phyloP scores from a whole-genome alignment of 2,329 filamentous ascomycete genomes.

The Monilinia laxa region DNA sequence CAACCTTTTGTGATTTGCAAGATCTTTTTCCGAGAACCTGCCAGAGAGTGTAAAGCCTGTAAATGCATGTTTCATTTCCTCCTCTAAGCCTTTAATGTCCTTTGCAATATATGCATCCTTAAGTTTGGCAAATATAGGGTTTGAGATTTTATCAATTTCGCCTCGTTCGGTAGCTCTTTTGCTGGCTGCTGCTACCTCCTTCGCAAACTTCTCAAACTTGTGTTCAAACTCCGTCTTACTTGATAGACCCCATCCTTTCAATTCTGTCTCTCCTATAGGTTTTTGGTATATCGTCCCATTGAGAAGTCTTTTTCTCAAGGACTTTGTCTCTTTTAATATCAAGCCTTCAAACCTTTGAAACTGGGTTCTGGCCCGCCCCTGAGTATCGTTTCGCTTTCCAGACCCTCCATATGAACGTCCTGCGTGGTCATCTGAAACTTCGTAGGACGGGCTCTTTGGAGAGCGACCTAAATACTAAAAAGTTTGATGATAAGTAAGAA shows the following conservation, averaged over 20 bases:
- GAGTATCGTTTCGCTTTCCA: background rate
- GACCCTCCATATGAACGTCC: background rate
- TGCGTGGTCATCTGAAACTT: background rate
- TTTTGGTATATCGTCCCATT: background rate
- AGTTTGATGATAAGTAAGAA: background rate
- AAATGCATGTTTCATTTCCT: conserved; percentile 67
- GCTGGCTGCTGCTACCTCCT: conserved; percentile 1
- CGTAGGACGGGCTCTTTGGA: background rate
- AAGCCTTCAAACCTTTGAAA: background rate
- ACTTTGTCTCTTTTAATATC: background rate
- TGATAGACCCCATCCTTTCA: background rate
- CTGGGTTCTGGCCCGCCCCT: background rate
- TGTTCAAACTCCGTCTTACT: background rate
- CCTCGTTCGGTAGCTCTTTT: conserved; percentile 25
- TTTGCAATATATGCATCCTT: conserved; percentile 58
- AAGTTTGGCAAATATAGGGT: conserved; percentile 42
- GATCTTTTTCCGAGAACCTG: conserved; percentile 46
- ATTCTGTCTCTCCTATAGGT: background rate
- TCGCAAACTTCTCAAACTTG: background rate
- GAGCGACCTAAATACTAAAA: background rate
- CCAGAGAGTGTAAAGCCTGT: conserved; percentile 38
- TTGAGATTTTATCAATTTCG: conserved; percentile 25
- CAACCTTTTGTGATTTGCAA: conserved; percentile 55
- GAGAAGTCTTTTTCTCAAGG: background rate
- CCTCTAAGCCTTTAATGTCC: conserved; percentile 51